Conservation (phyloP, 306 rosid genomes). For the Quercus dentata region DNA sequence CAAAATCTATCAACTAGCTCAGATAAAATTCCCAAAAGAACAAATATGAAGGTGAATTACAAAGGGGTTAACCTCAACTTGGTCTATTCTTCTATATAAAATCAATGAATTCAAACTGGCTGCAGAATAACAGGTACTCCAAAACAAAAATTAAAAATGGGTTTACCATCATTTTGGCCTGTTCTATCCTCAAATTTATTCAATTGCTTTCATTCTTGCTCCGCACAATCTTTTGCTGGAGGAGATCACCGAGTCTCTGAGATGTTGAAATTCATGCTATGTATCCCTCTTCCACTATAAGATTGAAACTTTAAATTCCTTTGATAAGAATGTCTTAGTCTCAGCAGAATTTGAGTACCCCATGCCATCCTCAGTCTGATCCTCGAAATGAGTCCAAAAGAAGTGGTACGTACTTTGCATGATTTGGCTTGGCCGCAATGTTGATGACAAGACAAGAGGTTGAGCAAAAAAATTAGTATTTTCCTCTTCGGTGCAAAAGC, state of each 20-base stretch:
- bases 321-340: constrained; percentile 19
- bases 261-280: constrained; percentile 30
- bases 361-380: constrained; percentile 40
- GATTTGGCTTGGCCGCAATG: neutral
- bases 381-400: constrained; percentile 4
- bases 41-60: neutral
- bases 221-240: constrained; percentile 18
- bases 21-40: neutral
- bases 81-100: neutral
- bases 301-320: constrained; percentile 27
- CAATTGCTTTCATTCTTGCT: constrained; percentile 47
- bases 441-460: too few species aligned
- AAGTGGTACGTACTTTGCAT: neutral
- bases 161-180: constrained; percentile 58
- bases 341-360: constrained; percentile 36
- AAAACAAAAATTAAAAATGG: constrained; percentile 1
- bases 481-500: too few species aligned
- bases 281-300: constrained; percentile 17
- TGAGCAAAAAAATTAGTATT: too few species aligned
- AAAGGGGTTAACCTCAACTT: neutral
- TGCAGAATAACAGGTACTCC: neutral
- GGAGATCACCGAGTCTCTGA: constrained; percentile 12
- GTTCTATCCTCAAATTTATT: constrained; percentile 51
- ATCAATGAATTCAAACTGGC: neutral
- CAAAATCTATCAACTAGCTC: neutral